Evolutionary conservation across 495 filamentous ascomycete species (phyloP), one percentile per base, ranked within the genome.

Genomic region (Neurospora sp.): DNA sequence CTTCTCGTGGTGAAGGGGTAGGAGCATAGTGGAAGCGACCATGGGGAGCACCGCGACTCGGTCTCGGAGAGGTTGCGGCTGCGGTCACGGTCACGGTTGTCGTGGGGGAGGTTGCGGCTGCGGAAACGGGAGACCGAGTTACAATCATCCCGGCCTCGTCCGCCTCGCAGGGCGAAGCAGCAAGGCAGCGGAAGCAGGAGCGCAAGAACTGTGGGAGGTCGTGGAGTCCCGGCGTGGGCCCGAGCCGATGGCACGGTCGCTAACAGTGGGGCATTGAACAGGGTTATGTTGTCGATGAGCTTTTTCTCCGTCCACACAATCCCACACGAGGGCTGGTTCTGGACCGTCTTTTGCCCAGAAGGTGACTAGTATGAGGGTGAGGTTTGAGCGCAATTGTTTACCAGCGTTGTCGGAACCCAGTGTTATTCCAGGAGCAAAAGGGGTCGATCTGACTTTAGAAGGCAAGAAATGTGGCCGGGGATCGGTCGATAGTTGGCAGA

Each of bases 101-200:
- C 6, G 53, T 16, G 27, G 53, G 53, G 73, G 80, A 75, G 74
- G 78, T 77, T 74, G 84, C 74, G 75, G 80, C 76, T 77, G 84
- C 76, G 73, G 79, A 78, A 71, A 81, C 80, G 74, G 84, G 82
- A 73, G 84, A 84, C 75, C 80, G 83, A 75, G 83, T 82, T 82
- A 86, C 83, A 83, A 86, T 86, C 79, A 77, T 86, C 82, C 76
- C 78, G 77, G 71, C 72, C 74, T 77, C 77, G 75, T 79, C 72
- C 72, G 76, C 78, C 73, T 74, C 72, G 45, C 72, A 71, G 75
- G 74, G 77, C 71, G 76, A 74, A 59, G 35, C 44, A 35, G 68
- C 44, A 45, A 73, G 44, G 59, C 41, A 74, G 68, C 41, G 69
- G 42, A 40, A 14, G 31, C 22, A 12, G 48, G 22, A 31, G 10